Evolutionary conservation across 192 early-diverging fungal genomes (phyloP).

Genomic region (Umbelopsis ramanniana): DNA sequence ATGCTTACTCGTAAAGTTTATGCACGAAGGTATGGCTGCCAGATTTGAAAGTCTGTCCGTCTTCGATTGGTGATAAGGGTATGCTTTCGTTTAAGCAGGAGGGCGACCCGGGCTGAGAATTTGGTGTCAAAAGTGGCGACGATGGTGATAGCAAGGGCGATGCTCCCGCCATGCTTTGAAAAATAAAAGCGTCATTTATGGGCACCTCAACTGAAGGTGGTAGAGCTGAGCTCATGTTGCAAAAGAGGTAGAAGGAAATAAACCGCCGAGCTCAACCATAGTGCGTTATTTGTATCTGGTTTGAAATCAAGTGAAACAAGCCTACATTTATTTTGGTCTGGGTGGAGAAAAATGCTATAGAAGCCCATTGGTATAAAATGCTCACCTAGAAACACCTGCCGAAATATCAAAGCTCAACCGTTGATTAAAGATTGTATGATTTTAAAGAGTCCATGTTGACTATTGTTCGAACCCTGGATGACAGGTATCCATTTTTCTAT

Average conservation of each 20-base stretch:
- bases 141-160: constrained; percentile 2
- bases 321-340: too few relatives aligned
- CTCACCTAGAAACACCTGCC: too few relatives aligned
- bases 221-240: neutral
- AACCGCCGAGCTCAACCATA: neutral
- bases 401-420: too few relatives aligned
- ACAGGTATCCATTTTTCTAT: too few relatives aligned
- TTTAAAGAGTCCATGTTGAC: too few relatives aligned
- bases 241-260: constrained; percentile 3
- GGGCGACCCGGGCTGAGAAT: neutral
- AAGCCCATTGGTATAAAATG: too few relatives aligned
- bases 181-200: neutral
- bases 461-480: too few relatives aligned
- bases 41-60: neutral
- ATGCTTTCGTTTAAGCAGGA: neutral
- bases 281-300: neutral
- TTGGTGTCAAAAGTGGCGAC: neutral
- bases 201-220: constrained; percentile 1
- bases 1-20: constrained; percentile 14
- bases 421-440: too few relatives aligned
- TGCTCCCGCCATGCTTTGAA: neutral
- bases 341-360: too few relatives aligned
- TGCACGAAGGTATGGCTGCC: neutral
- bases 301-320: neutral
- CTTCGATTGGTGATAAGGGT: neutral